Percentiles rank a stretch among this genome's conserved stretches.
Evolutionary conservation across 2,329 filamentous ascomycete genomes (phyloP).

Genomic region (Penicillium griseofulvum): DNA sequence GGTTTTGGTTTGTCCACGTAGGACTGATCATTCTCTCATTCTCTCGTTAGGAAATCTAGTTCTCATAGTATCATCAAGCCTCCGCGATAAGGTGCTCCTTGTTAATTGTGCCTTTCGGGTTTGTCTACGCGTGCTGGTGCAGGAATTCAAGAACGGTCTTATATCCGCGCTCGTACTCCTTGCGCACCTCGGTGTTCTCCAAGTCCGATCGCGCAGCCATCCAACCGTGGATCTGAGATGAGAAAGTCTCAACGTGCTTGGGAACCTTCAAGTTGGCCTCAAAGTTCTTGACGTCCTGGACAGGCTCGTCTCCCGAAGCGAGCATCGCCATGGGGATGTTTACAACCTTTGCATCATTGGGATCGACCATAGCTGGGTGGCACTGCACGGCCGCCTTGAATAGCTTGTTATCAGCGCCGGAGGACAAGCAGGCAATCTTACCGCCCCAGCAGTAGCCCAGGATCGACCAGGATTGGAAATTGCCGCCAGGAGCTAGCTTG

Average conservation of each 20-base stretch:
- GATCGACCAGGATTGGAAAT: slow-evolving; percentile 57
- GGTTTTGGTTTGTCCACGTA: neutral
- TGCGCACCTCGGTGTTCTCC: slow-evolving; percentile 39
- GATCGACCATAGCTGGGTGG: slow-evolving; percentile 62
- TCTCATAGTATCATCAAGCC: neutral
- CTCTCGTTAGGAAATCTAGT: neutral
- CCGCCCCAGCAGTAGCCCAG: slow-evolving; percentile 62
- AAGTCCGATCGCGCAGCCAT: slow-evolving; percentile 47
- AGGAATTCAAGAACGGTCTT: slow-evolving; percentile 42
- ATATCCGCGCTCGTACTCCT: slow-evolving; percentile 47
- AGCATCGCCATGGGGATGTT: slow-evolving; percentile 59
- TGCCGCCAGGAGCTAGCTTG: slow-evolving; percentile 39
- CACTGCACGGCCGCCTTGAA: slow-evolving; percentile 59
- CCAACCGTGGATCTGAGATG: slow-evolving; percentile 46
- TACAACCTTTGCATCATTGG: slow-evolving; percentile 55
- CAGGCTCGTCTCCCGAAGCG: slow-evolving; percentile 56
- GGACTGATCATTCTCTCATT: neutral
- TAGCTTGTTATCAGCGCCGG: slow-evolving; percentile 46
- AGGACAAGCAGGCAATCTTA: slow-evolving; percentile 57
- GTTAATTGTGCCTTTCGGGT: neutral
- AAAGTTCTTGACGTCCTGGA: slow-evolving; percentile 46
- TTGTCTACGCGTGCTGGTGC: slow-evolving; percentile 37
- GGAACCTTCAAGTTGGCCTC: slow-evolving; percentile 38
- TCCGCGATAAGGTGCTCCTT: no score
- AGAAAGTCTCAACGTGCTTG: slow-evolving; percentile 46